Base-by-base conservation (phyloP, 1,284 basidiomycete genomes). In the Sporisorium sorghi region DNA sequence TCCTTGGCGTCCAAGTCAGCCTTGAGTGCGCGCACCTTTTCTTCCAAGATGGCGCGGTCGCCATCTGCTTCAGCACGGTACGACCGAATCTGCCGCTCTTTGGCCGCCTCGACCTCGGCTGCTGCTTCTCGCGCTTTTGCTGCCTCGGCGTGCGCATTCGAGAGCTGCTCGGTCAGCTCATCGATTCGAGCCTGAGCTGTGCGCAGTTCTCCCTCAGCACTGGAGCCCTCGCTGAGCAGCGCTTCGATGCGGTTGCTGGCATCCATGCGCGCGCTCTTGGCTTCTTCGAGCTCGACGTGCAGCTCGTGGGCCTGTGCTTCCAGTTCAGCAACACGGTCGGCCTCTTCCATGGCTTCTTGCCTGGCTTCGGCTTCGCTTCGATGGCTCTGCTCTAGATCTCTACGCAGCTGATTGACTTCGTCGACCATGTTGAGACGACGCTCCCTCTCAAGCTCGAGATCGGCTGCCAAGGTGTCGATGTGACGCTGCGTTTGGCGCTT, bases 41-140 rank as follows among this genome's bases (percentile, higher is more conserved):
- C 80, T 53, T 82, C 80, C 28, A 82, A 49, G 17, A 82, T 82
- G 9, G 80, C 80, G 8, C 79, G 74, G 52, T 82, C 80, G 5
- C 78, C 77, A 39, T 82, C 80, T 7, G 78, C 79, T 55, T 82
- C 80, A 17, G 79, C 80, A 19, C 78, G 72, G 47, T 79, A 66
- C 8, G 71, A 69, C 12, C 80, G 67, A 12, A 82, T 70, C 33
- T 75, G 70, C 11, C 70, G 66, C 43, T 82, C 80, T 37, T 73
- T 76, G 35, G 68, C 58, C 3, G 55, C 58, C 39, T 82, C 80
- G 42, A 76, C 70, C 40, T 82, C 79, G 0, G 68, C 58, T 23
- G 72, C 66, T 8, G 73, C 53, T 35, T 81, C 77, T 15, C 72
- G 55, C 4, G 70, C 78, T 48, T 76, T 72, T 19, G 73, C 64